Conservation (phyloP, 2,329 filamentous ascomycete genomes). For the Colletotrichum cordylinicola region DNA sequence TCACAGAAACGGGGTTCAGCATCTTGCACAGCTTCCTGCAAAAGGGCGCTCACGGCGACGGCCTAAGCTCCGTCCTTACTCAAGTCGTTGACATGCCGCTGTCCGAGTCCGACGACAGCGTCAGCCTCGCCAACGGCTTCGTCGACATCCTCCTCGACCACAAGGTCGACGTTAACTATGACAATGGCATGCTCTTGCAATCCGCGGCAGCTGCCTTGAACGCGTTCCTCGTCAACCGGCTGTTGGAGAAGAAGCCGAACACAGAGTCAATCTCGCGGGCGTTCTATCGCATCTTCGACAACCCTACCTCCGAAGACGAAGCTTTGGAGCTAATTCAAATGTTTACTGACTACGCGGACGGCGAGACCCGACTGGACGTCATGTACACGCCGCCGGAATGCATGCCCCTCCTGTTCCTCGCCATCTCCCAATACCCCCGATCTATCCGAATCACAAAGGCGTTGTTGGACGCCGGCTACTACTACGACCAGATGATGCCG, state of each 20-base stretch:
- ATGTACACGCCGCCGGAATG: conserved; percentile 47
- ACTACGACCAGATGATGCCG: conserved; percentile 59
- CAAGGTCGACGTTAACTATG: conserved; percentile 53
- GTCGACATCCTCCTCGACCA: conserved; percentile 45
- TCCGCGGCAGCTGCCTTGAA: conserved; percentile 59
- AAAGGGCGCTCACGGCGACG: conserved; percentile 53
- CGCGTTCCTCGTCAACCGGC: conserved; percentile 50
- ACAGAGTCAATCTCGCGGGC: conserved; percentile 56
- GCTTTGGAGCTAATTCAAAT: conserved; percentile 55
- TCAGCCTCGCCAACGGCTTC: conserved; percentile 49
- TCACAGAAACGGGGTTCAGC: conserved; percentile 50
- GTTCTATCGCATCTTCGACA: conserved; percentile 62
- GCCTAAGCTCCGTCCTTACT: conserved; percentile 50
- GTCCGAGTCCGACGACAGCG: conserved; percentile 32
- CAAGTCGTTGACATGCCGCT: conserved; percentile 50
- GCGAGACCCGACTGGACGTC: conserved; percentile 55
- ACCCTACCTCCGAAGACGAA: conserved; percentile 53
- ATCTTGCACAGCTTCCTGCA: conserved; percentile 54
- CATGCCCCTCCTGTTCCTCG: conserved; percentile 56
- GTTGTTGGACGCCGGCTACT: conserved; percentile 63
- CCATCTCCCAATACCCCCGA: conserved; percentile 60
- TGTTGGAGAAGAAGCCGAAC: conserved; percentile 57
- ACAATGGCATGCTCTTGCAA: conserved; percentile 55
- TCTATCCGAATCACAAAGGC: conserved; percentile 57
- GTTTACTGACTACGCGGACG: conserved; percentile 56